phyloP scores from a whole-genome alignment of 2,329 filamentous ascomycete genomes.

The Chaetomium sp. region DNA sequence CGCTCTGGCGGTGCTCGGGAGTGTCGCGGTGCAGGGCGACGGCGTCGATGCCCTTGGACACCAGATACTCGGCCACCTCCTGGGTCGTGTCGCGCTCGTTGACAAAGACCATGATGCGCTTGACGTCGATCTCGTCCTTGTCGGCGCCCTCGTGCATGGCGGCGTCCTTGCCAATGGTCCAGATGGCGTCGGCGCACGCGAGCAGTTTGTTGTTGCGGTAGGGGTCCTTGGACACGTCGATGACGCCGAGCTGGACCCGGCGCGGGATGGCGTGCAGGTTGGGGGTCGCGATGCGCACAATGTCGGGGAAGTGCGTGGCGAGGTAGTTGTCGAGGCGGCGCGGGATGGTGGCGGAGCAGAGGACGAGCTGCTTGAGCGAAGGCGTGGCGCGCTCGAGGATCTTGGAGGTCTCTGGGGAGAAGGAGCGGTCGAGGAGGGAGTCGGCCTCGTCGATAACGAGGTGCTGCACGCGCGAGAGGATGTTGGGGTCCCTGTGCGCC shows the following conservation, averaged over 20 bases:
- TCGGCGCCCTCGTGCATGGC: conserved; percentile 58
- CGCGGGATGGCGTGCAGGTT: conserved; percentile 96
- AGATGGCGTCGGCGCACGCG: conserved; percentile 93
- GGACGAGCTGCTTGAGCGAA: conserved; percentile 80
- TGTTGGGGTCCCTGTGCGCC: conserved; percentile 84
- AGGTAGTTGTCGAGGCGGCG: conserved; percentile 84
- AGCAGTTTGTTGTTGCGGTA: conserved; percentile 92
- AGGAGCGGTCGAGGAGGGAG: conserved; percentile 91
- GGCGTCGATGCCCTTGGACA: conserved; percentile 84
- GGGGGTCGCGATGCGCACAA: conserved; percentile 85
- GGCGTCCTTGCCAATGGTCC: conserved; percentile 82
- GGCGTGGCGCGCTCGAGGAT: conserved; percentile 82
- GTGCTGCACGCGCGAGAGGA: conserved; percentile 87
- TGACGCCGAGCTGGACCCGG: conserved; percentile 88
- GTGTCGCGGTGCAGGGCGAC: conserved; percentile 84
- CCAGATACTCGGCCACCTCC: conserved; percentile 76
- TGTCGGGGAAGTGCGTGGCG: conserved; percentile 77
- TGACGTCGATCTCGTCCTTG: conserved; percentile 65
- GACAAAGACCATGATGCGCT: conserved; percentile 92
- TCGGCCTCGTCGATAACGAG: conserved; percentile 94
- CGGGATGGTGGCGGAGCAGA: conserved; percentile 96
- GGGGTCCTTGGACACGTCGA: conserved; percentile 89
- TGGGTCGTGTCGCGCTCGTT: conserved; percentile 91
- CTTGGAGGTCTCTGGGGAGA: conserved; percentile 76
- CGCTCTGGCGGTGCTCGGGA: conserved; percentile 72